Percentiles rank a stretch among this genome's conserved stretches.
These are phyloP conservation scores for Dactylorhiza incarnata DNA, from an alignment of 106 monocot species.

Conservation along the genomic window DNA sequence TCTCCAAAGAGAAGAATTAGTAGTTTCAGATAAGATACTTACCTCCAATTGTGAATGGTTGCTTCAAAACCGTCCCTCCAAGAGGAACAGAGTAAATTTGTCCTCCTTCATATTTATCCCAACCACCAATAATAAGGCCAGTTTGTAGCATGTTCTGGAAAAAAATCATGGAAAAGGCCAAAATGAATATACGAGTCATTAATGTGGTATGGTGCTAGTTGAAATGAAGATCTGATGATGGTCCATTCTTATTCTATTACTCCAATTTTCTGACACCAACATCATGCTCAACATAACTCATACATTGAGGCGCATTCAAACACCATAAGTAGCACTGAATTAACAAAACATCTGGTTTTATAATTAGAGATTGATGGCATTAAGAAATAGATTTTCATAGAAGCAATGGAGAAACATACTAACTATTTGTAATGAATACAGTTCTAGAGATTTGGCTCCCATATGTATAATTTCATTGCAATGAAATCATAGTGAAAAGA, in stretches of 20 bases:
- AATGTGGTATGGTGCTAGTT: background rate
- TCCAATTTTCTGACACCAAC: background rate
- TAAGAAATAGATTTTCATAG: background rate
- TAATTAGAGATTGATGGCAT: background rate
- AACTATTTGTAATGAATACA: background rate
- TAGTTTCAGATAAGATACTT: background rate
- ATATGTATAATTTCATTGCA: background rate
- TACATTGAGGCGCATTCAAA: background rate
- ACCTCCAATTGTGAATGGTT: slow-evolving; percentile 94
- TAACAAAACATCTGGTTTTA: background rate
- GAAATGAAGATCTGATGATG: background rate
- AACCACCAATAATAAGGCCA: slow-evolving; percentile 93
- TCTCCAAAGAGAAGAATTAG: background rate
- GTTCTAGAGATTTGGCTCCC: background rate
- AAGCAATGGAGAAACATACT: background rate
- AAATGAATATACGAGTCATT: background rate
- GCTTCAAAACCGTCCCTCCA: slow-evolving; percentile 86
- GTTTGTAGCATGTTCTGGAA: slow-evolving; percentile 82
- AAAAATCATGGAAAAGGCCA: slow-evolving; percentile 2
- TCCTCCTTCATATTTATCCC: slow-evolving; percentile 92
- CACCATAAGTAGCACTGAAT: background rate
- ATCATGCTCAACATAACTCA: background rate
- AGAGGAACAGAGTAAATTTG: slow-evolving; percentile 92
- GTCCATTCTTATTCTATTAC: background rate
- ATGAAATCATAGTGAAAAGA: background rate